phyloP scores from a whole-genome alignment of 2,329 filamentous ascomycete genomes.

The Monosporascus ibericus region DNA sequence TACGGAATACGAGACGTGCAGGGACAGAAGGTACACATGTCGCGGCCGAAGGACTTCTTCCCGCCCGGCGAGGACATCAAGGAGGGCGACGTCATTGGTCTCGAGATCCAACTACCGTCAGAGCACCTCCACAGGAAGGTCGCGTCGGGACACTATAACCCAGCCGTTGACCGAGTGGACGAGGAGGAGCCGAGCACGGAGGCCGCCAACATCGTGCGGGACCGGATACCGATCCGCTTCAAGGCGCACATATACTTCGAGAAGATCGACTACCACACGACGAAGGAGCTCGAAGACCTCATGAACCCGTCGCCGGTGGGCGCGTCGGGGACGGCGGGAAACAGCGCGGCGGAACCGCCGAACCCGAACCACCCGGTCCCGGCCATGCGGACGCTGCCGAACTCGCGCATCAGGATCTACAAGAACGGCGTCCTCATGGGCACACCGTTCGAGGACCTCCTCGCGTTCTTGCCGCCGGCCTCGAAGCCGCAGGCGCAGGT shows the following conservation, averaged over 20 bases:
- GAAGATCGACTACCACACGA: conserved; percentile 80
- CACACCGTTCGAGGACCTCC: conserved; percentile 78
- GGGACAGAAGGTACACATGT: conserved; percentile 90
- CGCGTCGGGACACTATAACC: conserved; percentile 81
- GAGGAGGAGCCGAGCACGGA: conserved; percentile 51
- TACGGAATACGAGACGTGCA: conserved; percentile 87
- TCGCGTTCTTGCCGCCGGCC: conserved; percentile 87
- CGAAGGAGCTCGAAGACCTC: conserved; percentile 81
- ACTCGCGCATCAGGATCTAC: conserved; percentile 81
- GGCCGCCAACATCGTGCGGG: conserved; percentile 78
- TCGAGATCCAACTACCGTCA: conserved; percentile 82
- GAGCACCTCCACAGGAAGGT: conserved; percentile 83
- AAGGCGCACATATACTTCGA: conserved; percentile 94
- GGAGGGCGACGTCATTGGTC: conserved; percentile 88
- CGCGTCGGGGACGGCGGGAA: conserved; percentile 29
- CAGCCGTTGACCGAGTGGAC: conserved; percentile 65
- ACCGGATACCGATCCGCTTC: conserved; percentile 90
- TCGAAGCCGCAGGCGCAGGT: conserved; percentile 66
- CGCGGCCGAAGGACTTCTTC: conserved; percentile 86
- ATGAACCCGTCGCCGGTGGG: conserved; percentile 60
- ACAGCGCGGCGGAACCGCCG: conserved; percentile 46
- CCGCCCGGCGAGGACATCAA: conserved; percentile 70
- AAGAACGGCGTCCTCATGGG: conserved; percentile 87
- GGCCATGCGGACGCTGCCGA: conserved; percentile 78
- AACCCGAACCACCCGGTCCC: conserved; percentile 67